phyloP scores from a whole-genome alignment of 352 stramenopile species.

The Phytopythium vexans region DNA sequence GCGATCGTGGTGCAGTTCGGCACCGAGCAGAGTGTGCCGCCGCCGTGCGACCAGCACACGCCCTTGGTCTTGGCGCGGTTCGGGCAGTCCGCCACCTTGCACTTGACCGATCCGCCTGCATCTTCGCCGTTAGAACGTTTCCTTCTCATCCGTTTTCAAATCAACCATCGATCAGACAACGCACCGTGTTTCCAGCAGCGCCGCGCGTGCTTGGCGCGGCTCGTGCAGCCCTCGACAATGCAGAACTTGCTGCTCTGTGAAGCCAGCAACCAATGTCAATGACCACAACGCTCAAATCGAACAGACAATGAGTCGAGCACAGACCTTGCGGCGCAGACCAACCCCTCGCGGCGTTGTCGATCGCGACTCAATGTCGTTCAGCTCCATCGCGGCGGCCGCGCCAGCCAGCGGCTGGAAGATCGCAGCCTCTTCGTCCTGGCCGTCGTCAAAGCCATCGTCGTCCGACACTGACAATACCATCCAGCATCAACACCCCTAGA shows the following conservation, averaged over 20 bases:
- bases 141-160: not conserved
- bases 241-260: constrained; percentile 36
- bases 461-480: constrained; percentile 4
- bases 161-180: not conserved
- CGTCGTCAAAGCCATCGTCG: constrained; percentile 9
- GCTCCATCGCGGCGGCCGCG: too few species aligned
- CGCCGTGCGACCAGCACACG: constrained; percentile 61
- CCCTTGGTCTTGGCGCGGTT: constrained; percentile 64
- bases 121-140: too few species aligned
- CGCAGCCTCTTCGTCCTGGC: constrained; percentile 3
- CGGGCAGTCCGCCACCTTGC: constrained; percentile 43
- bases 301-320: not conserved
- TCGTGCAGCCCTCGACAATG: constrained; percentile 28
- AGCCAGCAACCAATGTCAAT: not conserved
- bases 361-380: too few species aligned
- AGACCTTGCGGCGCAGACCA: constrained; percentile 13
- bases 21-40: constrained; percentile 31
- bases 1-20: constrained; percentile 25
- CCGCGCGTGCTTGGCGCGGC: constrained; percentile 28
- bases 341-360: too few species aligned
- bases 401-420: too few species aligned
- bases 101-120: constrained; percentile 48
- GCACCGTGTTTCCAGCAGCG: constrained; percentile 39
- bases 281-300: too few species aligned
- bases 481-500: not conserved